Conservation (phyloP, 768 basidiomycete species). For the Galerina marginata region DNA sequence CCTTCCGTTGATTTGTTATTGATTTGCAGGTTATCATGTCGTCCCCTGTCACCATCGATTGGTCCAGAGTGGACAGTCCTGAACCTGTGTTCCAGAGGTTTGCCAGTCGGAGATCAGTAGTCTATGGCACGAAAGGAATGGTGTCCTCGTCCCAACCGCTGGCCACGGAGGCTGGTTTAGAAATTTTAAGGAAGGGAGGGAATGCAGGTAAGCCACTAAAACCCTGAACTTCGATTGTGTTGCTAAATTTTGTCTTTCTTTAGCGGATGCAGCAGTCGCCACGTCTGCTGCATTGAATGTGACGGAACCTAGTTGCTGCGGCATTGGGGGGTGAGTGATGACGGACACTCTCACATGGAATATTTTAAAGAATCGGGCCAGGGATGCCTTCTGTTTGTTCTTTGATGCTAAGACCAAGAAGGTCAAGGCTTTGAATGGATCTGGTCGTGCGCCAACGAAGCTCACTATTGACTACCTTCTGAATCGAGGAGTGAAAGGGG, state of each 20-base stretch:
- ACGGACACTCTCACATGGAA: background rate
- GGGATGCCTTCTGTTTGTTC: slow-evolving; percentile 93
- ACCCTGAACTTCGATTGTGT: slow-evolving; percentile 11
- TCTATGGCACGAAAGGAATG: slow-evolving; percentile 86
- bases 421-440: slow-evolving; percentile 91
- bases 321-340: slow-evolving; percentile 81
- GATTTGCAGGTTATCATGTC: slow-evolving; percentile 31
- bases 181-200: slow-evolving; percentile 90
- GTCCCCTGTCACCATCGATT: slow-evolving; percentile 45
- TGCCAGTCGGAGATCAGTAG: slow-evolving; percentile 83
- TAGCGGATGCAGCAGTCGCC: slow-evolving; percentile 94
- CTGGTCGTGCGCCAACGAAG: slow-evolving; percentile 83
- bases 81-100: slow-evolving; percentile 72
- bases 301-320: slow-evolving; percentile 86
- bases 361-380: slow-evolving; percentile 30
- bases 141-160: slow-evolving; percentile 91
- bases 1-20: background rate
- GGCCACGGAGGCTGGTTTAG: slow-evolving; percentile 89
- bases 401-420: slow-evolving; percentile 83
- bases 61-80: slow-evolving; percentile 70
- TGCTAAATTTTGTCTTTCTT: background rate
- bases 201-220: slow-evolving; percentile 74
- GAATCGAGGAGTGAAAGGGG: slow-evolving; percentile 68
- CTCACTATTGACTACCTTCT: slow-evolving; percentile 77
- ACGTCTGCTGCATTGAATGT: slow-evolving; percentile 92